phyloP scores from a whole-genome alignment of 768 basidiomycete genomes.

The Cyclocybe aegerita region DNA sequence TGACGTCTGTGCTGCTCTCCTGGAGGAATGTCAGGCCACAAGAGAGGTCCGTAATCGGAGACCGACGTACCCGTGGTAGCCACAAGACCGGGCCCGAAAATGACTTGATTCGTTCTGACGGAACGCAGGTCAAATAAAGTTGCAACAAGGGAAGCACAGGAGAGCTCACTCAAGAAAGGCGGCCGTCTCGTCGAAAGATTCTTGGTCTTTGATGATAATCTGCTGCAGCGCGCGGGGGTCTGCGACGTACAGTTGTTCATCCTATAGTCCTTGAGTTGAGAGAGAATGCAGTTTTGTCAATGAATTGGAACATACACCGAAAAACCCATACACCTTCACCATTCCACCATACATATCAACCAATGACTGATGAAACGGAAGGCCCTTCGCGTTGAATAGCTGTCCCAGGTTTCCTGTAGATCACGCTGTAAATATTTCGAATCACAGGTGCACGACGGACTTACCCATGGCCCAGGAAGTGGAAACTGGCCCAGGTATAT shows the following conservation, averaged over 20 bases:
- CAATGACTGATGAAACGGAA: slow-evolving; percentile 38
- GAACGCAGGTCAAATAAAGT: not conserved
- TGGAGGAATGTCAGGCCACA: not conserved
- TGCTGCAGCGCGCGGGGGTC: slow-evolving; percentile 49
- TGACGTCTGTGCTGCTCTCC: slow-evolving; percentile 41
- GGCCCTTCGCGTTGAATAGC: slow-evolving; percentile 41
- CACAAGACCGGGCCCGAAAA: slow-evolving; percentile 49
- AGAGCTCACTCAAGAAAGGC: slow-evolving; percentile 42
- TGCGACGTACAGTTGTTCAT: slow-evolving; percentile 47
- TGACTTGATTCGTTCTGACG: slow-evolving; percentile 39
- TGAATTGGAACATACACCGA: slow-evolving; percentile 33
- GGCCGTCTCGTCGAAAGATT: slow-evolving; percentile 44
- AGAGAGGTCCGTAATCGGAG: not conserved
- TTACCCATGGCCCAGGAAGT: slow-evolving; percentile 35
- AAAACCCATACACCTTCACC: slow-evolving; percentile 45
- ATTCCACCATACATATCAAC: slow-evolving; percentile 41
- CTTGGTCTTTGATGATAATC: slow-evolving; percentile 48
- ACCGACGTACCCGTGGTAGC: slow-evolving; percentile 31
- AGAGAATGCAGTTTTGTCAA: not conserved
- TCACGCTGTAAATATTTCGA: not conserved
- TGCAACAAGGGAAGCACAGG: not conserved
- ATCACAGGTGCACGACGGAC: not conserved
- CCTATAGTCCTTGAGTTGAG: slow-evolving; percentile 23
- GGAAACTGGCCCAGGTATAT: slow-evolving; percentile 32
- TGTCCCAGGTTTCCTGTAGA: slow-evolving; percentile 39